Conservation (phyloP, 352 stramenopile species). For the Phytopythium montanum region DNA sequence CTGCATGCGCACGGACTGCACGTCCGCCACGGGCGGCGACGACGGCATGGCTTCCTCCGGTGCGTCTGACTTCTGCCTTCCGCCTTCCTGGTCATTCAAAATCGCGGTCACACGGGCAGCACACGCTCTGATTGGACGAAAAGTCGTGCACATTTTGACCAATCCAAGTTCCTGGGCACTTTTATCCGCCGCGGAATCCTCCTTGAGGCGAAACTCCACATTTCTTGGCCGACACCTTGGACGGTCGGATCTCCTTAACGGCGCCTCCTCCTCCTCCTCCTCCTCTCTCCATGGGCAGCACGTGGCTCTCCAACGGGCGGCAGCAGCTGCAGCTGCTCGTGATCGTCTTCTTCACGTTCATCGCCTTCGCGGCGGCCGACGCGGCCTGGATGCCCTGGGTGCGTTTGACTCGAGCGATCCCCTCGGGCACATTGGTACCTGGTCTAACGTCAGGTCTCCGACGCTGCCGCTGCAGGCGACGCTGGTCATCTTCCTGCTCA, state of each 20-base stretch:
- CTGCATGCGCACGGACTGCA: conserved; percentile 33
- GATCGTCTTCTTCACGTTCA: conserved; percentile 81
- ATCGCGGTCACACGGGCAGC: too few species aligned
- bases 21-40: conserved; percentile 15
- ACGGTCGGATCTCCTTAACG: too few species aligned
- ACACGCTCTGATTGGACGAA: background rate
- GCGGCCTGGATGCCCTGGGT: conserved; percentile 83
- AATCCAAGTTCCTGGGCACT: too few species aligned
- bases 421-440: too few species aligned
- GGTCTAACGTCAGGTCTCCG: background rate
- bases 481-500: conserved; percentile 69
- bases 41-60: conserved; percentile 9
- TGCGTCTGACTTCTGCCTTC: conserved; percentile 5
- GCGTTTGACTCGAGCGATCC: background rate
- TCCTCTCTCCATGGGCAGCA: conserved; percentile 12
- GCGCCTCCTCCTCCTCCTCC: background rate
- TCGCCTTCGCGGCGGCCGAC: conserved; percentile 69
- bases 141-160: too few species aligned
- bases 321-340: conserved; percentile 79
- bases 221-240: too few species aligned
- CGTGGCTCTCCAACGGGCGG: conserved; percentile 75
- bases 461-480: conserved; percentile 35
- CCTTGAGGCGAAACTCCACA: too few species aligned
- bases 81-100: background rate
- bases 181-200: too few species aligned